These are phyloP conservation scores for Pichia sp. DNA, from an alignment of 1,139 yeast species.

Conservation along the genomic window DNA sequence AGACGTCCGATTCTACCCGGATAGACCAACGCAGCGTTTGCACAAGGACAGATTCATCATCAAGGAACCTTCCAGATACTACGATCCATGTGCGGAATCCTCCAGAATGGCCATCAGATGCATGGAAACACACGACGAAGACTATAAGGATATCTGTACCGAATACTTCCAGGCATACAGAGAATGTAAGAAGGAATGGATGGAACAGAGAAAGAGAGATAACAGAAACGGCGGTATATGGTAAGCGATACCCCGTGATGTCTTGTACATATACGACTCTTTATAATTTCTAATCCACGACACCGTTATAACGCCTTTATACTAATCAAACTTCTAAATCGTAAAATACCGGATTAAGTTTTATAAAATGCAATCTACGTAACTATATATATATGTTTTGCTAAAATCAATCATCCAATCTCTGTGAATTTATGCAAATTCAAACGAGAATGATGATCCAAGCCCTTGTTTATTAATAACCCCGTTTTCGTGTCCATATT, in stretches of 20 bases:
- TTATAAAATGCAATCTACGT: too few relatives aligned
- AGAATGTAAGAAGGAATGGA: constrained; percentile 88
- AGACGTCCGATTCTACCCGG: constrained; percentile 77
- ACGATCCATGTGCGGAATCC: constrained; percentile 92
- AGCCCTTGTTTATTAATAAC: constrained; percentile 5
- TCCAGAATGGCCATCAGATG: constrained; percentile 85
- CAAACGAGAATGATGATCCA: constrained; percentile 26
- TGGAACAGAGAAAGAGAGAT: constrained; percentile 31
- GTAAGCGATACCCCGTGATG: too few relatives aligned
- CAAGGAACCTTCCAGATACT: constrained; percentile 80
- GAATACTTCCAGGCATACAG: constrained; percentile 91
- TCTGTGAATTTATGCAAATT: constrained; percentile 20
- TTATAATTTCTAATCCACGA: too few relatives aligned
- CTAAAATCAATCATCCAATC: too few relatives aligned
- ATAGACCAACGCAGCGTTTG: constrained; percentile 62
- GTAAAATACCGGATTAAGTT: too few relatives aligned
- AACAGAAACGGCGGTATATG: constrained; percentile 30
- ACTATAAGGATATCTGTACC: constrained; percentile 62
- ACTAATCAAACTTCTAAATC: too few relatives aligned
- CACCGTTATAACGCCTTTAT: too few relatives aligned
- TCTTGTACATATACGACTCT: too few relatives aligned
- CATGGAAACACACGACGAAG: constrained; percentile 69
- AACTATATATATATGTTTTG: background rate
- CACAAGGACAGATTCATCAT: constrained; percentile 60
- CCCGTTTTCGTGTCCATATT: constrained; percentile 14